Evolutionary conservation across 2,329 filamentous ascomycete species (phyloP).

Genomic region (Stagonosporopsis rhizophila): DNA sequence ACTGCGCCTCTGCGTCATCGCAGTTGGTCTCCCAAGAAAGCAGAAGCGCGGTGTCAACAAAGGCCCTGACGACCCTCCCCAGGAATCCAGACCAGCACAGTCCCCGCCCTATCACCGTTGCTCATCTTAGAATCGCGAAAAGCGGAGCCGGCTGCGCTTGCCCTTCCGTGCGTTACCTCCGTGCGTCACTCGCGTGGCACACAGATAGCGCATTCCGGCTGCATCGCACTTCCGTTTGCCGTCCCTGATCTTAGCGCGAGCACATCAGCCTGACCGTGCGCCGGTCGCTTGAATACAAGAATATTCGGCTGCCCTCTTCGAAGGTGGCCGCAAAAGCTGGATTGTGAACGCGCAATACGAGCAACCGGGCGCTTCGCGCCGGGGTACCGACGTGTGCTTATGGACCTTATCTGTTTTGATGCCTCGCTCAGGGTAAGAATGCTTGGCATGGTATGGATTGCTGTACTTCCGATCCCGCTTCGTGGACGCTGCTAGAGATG

Average conservation of each 20-base stretch:
- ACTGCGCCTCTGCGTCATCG: neutral
- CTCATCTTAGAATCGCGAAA: neutral
- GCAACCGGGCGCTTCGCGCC: neutral
- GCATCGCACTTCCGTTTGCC: neutral
- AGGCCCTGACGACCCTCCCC: neutral
- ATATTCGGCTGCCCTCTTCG: neutral
- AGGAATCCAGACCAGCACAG: neutral
- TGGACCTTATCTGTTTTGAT: neutral
- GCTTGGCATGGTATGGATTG: neutral
- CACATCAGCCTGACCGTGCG: neutral
- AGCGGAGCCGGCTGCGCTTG: neutral
- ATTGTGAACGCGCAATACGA: neutral
- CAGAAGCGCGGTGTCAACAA: neutral
- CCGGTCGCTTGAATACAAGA: neutral
- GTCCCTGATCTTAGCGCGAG: neutral
- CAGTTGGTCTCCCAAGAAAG: neutral
- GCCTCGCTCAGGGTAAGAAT: neutral
- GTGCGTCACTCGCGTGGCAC: neutral
- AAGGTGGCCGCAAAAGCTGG: neutral
- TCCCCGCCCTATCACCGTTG: too few species aligned
- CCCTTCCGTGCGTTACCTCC: neutral
- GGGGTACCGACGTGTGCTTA: neutral
- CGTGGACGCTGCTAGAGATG: neutral
- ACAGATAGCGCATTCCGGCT: neutral
- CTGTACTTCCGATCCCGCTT: neutral